A percentile compares a stretch with the other conserved stretches of the same genome.
Evolutionary conservation across 2,329 filamentous ascomycete genomes (phyloP).

Genomic region (Fusarium sp.): DNA sequence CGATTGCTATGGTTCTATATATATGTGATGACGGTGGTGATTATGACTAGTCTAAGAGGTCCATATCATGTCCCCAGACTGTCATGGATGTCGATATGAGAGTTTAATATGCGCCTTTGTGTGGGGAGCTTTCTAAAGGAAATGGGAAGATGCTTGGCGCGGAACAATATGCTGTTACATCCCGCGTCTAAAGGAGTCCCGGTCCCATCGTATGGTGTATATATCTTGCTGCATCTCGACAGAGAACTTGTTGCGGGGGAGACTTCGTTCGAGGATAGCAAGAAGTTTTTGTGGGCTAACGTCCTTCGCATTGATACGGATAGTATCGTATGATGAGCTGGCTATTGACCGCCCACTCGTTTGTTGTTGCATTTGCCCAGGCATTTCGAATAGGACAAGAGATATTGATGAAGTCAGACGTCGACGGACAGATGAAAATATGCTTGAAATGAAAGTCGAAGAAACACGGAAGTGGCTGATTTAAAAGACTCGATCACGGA

Average conservation of each 20-base stretch:
- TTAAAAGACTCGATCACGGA: neutral
- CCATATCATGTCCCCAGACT: neutral
- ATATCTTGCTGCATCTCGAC: neutral
- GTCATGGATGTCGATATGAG: neutral
- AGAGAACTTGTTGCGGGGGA: neutral
- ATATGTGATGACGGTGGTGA: no score
- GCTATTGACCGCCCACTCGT: neutral
- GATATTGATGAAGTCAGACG: neutral
- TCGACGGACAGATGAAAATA: neutral
- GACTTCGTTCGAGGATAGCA: neutral
- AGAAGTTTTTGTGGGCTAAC: neutral
- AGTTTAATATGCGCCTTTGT: no score
- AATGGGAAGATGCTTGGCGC: neutral
- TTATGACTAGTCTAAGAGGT: neutral
- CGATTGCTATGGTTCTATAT: neutral
- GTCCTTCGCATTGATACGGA: neutral
- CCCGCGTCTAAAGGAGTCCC: neutral
- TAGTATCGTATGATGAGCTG: neutral
- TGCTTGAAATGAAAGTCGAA: neutral
- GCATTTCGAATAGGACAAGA: neutral
- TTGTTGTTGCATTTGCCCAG: neutral
- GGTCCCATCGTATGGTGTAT: neutral
- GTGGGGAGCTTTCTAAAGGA: no score
- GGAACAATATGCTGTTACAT: neutral
- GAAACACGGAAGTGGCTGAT: neutral